Percentiles rank a stretch among this genome's conserved stretches.
phyloP scores from a whole-genome alignment of 2,329 filamentous ascomycete species.

The Diaporthe citrichinensis region DNA sequence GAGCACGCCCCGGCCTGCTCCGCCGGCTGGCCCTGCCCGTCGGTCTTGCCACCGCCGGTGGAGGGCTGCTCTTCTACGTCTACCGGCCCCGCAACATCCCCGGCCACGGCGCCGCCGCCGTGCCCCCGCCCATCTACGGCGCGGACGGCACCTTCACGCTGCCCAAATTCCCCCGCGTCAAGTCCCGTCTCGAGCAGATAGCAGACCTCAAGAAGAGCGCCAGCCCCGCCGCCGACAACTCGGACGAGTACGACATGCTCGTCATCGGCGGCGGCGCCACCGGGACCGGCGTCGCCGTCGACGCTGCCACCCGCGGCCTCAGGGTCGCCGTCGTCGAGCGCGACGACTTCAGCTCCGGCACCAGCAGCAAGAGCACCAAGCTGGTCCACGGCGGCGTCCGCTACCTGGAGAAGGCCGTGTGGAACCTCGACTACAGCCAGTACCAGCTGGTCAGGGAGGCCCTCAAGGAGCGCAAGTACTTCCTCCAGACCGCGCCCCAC shows the following conservation, averaged over 20 bases:
- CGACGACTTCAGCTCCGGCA: conserved; percentile 86
- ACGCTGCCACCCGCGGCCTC: conserved; percentile 83
- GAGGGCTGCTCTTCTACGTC: conserved; percentile 63
- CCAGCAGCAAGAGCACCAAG: conserved; percentile 90
- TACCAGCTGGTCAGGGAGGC: conserved; percentile 86
- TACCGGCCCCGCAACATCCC: conserved; percentile 82
- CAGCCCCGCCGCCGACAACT: conserved; percentile 48
- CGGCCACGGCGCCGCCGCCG: conserved; percentile 76
- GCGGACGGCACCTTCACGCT: conserved; percentile 77
- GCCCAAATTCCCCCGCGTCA: conserved; percentile 75
- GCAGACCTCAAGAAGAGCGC: conserved; percentile 68
- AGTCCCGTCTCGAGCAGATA: conserved; percentile 75
- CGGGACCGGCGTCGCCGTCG: conserved; percentile 83
- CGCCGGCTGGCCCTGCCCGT: conserved; percentile 61
- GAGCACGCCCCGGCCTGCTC: conserved; percentile 49
- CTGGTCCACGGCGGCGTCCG: conserved; percentile 88
- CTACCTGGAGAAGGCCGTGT: conserved; percentile 89
- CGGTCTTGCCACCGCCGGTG: conserved; percentile 57
- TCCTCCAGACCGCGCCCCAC: conserved; percentile 86
- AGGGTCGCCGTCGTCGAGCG: conserved; percentile 86
- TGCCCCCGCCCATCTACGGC: conserved; percentile 79
- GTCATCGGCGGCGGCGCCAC: conserved; percentile 86
- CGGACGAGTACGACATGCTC: conserved; percentile 80
- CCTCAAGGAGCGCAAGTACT: conserved; percentile 85
- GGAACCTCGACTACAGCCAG: conserved; percentile 88